Conservation (phyloP, 2,329 filamentous ascomycete genomes). For the Blastomyces percursus region DNA sequence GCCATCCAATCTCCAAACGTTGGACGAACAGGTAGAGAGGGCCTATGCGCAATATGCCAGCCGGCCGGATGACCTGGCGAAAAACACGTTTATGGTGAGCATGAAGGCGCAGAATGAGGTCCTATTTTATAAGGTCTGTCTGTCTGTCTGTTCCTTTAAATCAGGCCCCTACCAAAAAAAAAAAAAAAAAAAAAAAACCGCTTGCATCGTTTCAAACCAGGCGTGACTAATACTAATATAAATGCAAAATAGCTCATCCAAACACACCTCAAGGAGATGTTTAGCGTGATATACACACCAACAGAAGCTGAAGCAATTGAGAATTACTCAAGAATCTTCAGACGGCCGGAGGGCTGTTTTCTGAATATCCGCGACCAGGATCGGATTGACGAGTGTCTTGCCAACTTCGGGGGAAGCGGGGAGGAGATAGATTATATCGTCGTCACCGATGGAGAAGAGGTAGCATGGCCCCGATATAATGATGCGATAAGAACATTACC, state of each 20-base stretch:
- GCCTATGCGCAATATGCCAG: conserved; percentile 70
- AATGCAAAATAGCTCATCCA: conserved; percentile 49
- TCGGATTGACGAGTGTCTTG: conserved; percentile 53
- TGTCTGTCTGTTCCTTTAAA: background rate
- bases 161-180: background rate
- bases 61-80: conserved; percentile 55
- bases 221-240: background rate
- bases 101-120: conserved; percentile 80
- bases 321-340: conserved; percentile 68
- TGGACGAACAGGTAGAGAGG: conserved; percentile 64
- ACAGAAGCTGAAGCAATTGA: conserved; percentile 83
- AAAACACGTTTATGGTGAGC: conserved; percentile 80
- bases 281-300: conserved; percentile 80
- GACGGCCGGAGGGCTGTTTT: conserved; percentile 70
- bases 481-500: background rate
- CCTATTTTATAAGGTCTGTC: conserved; percentile 58
- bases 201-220: background rate
- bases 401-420: conserved; percentile 51
- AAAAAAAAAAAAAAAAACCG: too few species aligned
- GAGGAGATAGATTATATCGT: conserved; percentile 84
- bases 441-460: conserved; percentile 57
- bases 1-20: conserved; percentile 58
- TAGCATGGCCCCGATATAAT: conserved; percentile 9
- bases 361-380: conserved; percentile 61
- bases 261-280: conserved; percentile 76